Evolutionary conservation across 2,329 filamentous ascomycete species (phyloP), one percentile per base, ranked within the genome.

Genomic region (Zymoseptoria passerinii): DNA sequence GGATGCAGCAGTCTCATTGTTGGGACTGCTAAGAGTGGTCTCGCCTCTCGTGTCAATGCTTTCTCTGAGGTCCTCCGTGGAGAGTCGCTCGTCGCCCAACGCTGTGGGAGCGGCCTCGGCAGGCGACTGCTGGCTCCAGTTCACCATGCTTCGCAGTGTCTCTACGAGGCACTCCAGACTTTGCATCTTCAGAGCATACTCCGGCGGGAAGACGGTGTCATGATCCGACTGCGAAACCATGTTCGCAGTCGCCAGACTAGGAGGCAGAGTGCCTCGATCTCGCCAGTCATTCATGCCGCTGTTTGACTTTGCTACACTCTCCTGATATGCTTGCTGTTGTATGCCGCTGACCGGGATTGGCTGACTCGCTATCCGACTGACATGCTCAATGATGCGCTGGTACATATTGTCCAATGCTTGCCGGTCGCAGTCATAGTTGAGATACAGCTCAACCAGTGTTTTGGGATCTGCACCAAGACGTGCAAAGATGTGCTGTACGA

Each of bases 381-480:
- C 78, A 73, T 97, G 91, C 72, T 99, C 95, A 53, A 99, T 92
- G 56, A 97, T 86, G 66, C 83, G 80, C 74, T 99, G 94, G 72
- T 95, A 99, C 74, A 97, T 94, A 73, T 99, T 99, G 75, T 97
- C 92, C 60, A 97, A 83, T 8, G 85, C 85, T 48, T 90, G 91
- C 60, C 92, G 83, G 69, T 97, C 95, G 75, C 94, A 99, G 72
- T 99, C 94, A 70, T 99, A 99, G 74, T 99, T 99, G 62, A 99
- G 82, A 73, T 99, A 99, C 13, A 92, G 87, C 74, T 99, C 94
- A 16, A 99, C 94, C 53, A 99, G 74, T 0, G 90, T 92, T 64
- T 90, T 83, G 1, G 92, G 90, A 71, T 99, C 94, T 16, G 84
- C 85, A 59, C 88, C 92, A 52, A 99, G 80, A 59, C 92, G 83